Conservation (phyloP, 768 basidiomycete species). For the Lentinula sp. region DNA sequence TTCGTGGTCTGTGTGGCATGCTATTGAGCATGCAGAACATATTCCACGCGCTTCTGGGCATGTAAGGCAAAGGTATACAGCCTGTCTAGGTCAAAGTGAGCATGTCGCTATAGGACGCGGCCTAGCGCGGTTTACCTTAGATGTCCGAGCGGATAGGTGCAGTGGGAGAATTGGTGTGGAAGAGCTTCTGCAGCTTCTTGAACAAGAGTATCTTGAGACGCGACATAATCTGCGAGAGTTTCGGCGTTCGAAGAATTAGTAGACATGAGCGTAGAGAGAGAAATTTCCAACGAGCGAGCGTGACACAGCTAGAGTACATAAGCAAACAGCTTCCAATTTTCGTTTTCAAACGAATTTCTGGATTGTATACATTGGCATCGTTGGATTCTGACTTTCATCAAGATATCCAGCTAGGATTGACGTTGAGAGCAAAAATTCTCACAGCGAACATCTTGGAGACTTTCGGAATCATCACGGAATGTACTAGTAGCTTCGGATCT, state of each 20-base stretch:
- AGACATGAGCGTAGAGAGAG: conserved; percentile 5
- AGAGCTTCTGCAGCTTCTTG: conserved; percentile 52
- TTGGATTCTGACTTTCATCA: no score
- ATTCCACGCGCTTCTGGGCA: conserved; percentile 65
- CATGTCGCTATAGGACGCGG: conserved; percentile 1
- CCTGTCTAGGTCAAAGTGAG: conserved; percentile 42
- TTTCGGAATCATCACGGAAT: background rate
- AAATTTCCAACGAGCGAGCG: conserved; percentile 1
- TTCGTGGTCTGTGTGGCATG: conserved; percentile 83
- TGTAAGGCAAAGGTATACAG: conserved; percentile 75
- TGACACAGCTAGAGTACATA: no score
- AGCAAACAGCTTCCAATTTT: no score
- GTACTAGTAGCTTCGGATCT: conserved; percentile 8
- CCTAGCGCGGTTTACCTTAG: conserved; percentile 32
- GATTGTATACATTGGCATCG: no score
- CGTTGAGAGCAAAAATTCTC: no score
- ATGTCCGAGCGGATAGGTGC: conserved; percentile 54
- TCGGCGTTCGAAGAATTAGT: background rate
- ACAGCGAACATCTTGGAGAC: no score
- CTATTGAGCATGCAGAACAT: conserved; percentile 80
- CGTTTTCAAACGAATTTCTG: no score
- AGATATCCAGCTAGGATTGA: no score
- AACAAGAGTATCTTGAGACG: conserved; percentile 42
- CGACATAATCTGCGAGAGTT: conserved; percentile 39
- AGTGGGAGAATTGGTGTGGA: conserved; percentile 59